These are phyloP conservation scores for Rusavskia elegans DNA, from an alignment of 495 filamentous ascomycete genomes.

Conservation along the genomic window DNA sequence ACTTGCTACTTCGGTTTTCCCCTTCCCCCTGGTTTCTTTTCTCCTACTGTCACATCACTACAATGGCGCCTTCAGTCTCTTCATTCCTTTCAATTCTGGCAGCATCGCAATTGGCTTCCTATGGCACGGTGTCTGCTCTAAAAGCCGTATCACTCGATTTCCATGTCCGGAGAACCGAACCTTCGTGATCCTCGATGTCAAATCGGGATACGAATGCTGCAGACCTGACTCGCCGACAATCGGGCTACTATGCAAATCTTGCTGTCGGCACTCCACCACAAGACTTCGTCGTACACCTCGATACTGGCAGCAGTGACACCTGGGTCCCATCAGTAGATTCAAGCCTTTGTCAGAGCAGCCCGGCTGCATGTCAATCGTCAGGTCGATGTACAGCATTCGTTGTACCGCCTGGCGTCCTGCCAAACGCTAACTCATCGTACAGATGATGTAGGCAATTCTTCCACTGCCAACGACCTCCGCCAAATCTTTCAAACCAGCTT, in stretches of 20 bases:
- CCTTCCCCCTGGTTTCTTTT: no score
- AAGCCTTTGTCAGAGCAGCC: slow-evolving; percentile 26
- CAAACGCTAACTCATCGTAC: neutral
- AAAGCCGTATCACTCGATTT: no score
- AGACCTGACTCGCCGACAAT: neutral
- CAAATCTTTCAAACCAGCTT: slow-evolving; percentile 60
- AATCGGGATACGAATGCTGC: neutral
- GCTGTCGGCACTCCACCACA: slow-evolving; percentile 52
- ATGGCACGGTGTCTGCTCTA: no score
- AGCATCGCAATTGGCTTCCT: no score
- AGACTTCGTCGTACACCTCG: slow-evolving; percentile 41
- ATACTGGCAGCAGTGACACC: slow-evolving; percentile 69
- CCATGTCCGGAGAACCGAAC: neutral
- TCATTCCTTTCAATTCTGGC: no score
- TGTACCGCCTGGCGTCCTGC: no score
- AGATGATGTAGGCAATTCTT: slow-evolving; percentile 30
- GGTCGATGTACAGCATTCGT: slow-evolving; percentile 26
- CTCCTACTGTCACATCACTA: no score
- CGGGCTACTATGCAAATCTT: slow-evolving; percentile 44
- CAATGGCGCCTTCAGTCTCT: no score
- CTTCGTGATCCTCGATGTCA: neutral
- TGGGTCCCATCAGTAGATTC: slow-evolving; percentile 60
- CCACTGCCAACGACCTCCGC: slow-evolving; percentile 34
- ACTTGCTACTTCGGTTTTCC: no score
- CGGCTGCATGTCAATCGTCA: slow-evolving; percentile 30